These are phyloP conservation scores for Cupressus sempervirens DNA, from an alignment of 75 land plant species.

Conservation along the genomic window DNA sequence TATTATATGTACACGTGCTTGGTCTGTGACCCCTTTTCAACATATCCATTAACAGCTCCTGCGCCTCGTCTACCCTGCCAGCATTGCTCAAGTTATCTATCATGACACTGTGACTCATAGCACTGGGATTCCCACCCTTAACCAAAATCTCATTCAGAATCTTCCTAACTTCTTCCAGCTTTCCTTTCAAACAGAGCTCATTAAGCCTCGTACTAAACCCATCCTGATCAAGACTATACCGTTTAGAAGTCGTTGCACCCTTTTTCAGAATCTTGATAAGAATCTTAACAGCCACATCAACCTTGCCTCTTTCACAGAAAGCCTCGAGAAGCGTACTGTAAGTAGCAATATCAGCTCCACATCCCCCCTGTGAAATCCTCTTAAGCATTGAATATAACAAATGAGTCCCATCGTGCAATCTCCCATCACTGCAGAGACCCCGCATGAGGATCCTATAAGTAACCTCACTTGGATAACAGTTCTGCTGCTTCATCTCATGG, in stretches of 20 bases:
- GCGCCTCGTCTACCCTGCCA: slow-evolving; percentile 34
- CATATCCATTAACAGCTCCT: slow-evolving; percentile 42
- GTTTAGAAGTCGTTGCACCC: slow-evolving; percentile 43
- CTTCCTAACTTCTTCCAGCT: slow-evolving; percentile 22
- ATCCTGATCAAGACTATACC: slow-evolving; percentile 18
- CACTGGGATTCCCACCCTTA: slow-evolving; percentile 31
- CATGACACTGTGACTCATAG: slow-evolving; percentile 45
- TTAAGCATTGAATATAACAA: slow-evolving; percentile 58
- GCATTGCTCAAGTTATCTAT: slow-evolving; percentile 39
- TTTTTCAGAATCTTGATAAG: slow-evolving; percentile 58
- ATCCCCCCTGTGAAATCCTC: slow-evolving; percentile 57
- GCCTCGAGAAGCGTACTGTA: slow-evolving; percentile 53
- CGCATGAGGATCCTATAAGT: slow-evolving; percentile 49
- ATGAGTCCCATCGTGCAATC: slow-evolving; percentile 60
- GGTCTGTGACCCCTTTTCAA: slow-evolving; percentile 36
- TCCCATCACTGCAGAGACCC: slow-evolving; percentile 48
- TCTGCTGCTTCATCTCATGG: slow-evolving; percentile 38
- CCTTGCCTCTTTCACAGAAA: slow-evolving; percentile 38
- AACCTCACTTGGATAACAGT: slow-evolving; percentile 44
- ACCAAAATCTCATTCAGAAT: slow-evolving; percentile 37
- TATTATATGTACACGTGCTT: slow-evolving; percentile 29
- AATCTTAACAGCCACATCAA: slow-evolving; percentile 38
- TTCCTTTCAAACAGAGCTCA: slow-evolving; percentile 8
- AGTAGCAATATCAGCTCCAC: slow-evolving; percentile 50
- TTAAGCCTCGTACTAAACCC: background rate